Conservation (phyloP, 2,329 filamentous ascomycete genomes). For the Neonectria neomacrospora region DNA sequence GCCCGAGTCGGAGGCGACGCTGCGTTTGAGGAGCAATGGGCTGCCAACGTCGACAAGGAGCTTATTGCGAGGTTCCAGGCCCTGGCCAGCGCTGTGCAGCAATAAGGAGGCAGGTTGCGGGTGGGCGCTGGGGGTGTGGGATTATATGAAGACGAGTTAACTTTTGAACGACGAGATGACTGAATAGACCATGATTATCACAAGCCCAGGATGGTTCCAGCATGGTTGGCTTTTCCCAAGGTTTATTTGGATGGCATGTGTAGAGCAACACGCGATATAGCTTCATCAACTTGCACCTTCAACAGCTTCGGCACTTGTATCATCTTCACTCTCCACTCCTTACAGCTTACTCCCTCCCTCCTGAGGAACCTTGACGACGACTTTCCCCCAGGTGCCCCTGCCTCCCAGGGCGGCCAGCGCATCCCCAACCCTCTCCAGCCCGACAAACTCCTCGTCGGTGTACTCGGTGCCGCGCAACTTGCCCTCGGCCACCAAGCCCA, state of each 20-base stretch:
- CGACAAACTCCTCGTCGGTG: conserved; percentile 82
- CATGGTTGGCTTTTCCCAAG: not conserved
- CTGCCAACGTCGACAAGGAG: conserved; percentile 79
- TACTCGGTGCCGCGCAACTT: conserved; percentile 88
- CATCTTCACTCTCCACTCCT: conserved; percentile 56
- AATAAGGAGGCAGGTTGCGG: conserved; percentile 6
- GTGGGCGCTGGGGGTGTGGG: conserved; percentile 7
- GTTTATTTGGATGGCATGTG: not conserved
- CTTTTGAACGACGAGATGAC: conserved; percentile 36
- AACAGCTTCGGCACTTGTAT: conserved; percentile 64
- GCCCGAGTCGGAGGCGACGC: conserved; percentile 71
- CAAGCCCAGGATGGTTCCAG: conserved; percentile 8
- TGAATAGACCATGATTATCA: conserved; percentile 23
- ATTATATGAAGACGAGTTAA: conserved; percentile 25
- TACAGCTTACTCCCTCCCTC: conserved; percentile 68
- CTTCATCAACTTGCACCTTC: not conserved
- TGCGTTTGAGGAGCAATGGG: conserved; percentile 74
- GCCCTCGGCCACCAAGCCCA: conserved; percentile 78
- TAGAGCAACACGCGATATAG: not conserved
- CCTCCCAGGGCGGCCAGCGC: conserved; percentile 82
- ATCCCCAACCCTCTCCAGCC: conserved; percentile 80
- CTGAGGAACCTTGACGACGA: conserved; percentile 87
- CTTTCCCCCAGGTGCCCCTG: conserved; percentile 94
- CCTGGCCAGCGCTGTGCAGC: conserved; percentile 42
- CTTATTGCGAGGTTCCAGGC: conserved; percentile 71